phyloP scores from a whole-genome alignment of 768 basidiomycete genomes.

The Tulasnella sp. region DNA sequence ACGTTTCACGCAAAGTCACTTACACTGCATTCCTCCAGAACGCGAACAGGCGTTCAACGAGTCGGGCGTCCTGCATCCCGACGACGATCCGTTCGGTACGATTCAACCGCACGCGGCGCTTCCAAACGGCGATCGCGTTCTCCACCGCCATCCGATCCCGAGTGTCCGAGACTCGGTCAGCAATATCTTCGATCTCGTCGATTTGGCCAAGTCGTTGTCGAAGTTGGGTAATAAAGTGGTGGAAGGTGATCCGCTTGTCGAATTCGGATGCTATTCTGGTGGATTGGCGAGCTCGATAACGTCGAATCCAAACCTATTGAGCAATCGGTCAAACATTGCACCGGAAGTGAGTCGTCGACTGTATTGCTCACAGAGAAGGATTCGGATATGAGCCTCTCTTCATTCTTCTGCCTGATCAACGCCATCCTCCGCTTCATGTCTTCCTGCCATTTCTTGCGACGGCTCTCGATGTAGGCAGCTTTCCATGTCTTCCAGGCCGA shows the following conservation, averaged over 20 bases:
- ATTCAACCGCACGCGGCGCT: constrained; percentile 32
- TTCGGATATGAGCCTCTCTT: constrained; percentile 41
- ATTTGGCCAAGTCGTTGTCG: constrained; percentile 29
- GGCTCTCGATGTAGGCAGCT: constrained; percentile 38
- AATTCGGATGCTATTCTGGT: constrained; percentile 31
- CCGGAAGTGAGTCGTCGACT: neutral
- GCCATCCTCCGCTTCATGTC: constrained; percentile 67
- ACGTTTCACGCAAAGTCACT: constrained; percentile 19
- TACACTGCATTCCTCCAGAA: constrained; percentile 50
- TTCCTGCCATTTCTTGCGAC: constrained; percentile 48
- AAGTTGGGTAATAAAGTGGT: constrained; percentile 44
- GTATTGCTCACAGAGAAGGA: constrained; percentile 28
- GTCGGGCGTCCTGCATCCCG: constrained; percentile 24
- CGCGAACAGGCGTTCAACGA: constrained; percentile 38
- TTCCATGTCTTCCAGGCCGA: constrained; percentile 43
- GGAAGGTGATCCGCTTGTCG: constrained; percentile 33
- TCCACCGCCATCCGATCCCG: constrained; percentile 30
- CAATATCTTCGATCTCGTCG: constrained; percentile 36
- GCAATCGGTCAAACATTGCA: neutral
- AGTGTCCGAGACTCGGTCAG: constrained; percentile 36
- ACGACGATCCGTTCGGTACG: constrained; percentile 20
- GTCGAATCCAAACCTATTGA: constrained; percentile 45
- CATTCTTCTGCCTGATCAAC: constrained; percentile 43
- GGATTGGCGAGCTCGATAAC: constrained; percentile 39
- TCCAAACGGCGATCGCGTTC: constrained; percentile 50